Base-by-base conservation (phyloP, 169 alveolate genomes). In the Babesia bovis region DNA sequence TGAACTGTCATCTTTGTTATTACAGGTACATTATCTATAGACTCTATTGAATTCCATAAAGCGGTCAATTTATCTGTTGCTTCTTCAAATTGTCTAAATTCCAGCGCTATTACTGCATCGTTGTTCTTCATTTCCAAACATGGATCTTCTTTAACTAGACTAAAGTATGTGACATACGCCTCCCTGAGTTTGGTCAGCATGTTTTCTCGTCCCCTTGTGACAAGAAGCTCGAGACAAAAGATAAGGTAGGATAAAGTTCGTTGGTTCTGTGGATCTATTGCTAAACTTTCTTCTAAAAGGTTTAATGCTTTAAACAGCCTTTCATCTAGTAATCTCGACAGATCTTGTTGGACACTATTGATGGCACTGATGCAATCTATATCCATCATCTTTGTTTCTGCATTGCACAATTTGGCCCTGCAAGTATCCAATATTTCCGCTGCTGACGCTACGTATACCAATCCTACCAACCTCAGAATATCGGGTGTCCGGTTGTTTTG, bases 151-250 rank as follows among this genome's bases (percentile, higher is more conserved):
- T 21, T 40, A 0, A 30, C 25, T 26, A 36, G 42, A 6, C 36
- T 13, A 36, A 41, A 23, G 63, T 75, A 75, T 30, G 55, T 25
- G 12, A 15, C 2, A 44, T 75, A 75, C 1, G 28, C 70, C 21
- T 41, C 75, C 49, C 72, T 36, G 33, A 75, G 55, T 49, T 21
- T 75, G 12, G 77, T 10, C n/a, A 36, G n/a, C 66, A 75, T 15
- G 61, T 53, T 33, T 36, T 75, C 85, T 23, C 86, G 47, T 2
- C 86, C 86, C 19, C 86, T 32, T 15, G 75, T 51, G 21, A 78
- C 69, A 42, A 78, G 59, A 30, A 78, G 40, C 35, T 78, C 86
- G 41, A 78, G 52, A 52, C 82, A 78, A 50, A 52, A 52, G n/a
- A 67, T 59, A 52, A 53, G 60, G 63, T 69, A 78, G 36, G 59